Conservation (phyloP, 192 early-diverging fungal species). For the Chytriomyces sp. region DNA sequence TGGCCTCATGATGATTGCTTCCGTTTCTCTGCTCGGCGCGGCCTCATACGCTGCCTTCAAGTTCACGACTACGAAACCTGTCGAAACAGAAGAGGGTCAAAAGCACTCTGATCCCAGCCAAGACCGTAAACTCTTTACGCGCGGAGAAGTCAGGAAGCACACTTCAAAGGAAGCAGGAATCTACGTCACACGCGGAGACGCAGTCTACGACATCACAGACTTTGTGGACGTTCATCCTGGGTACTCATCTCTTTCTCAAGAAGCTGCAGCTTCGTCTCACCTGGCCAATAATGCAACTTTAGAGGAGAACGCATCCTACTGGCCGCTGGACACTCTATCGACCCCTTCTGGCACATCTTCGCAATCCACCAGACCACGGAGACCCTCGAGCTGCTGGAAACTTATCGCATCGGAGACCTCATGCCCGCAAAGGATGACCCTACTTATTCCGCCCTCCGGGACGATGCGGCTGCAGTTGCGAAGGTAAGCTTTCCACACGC, state of each 20-base stretch:
- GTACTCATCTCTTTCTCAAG: not conserved
- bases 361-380: conserved; percentile 45
- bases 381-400: conserved; percentile 48
- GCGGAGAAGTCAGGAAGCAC: conserved; percentile 47
- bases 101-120: not conserved
- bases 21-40: too few species aligned
- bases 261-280: not conserved
- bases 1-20: too few species aligned
- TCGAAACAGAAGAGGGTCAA: too few species aligned
- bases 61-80: too few species aligned
- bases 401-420: conserved; percentile 47
- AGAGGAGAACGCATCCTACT: conserved; percentile 51
- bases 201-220: conserved; percentile 57
- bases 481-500: too few species aligned
- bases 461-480: conserved; percentile 15
- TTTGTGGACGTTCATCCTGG: conserved; percentile 59
- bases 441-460: not conserved
- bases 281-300: not conserved
- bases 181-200: conserved; percentile 46
- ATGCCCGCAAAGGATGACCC: conserved; percentile 6
- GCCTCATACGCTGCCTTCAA: too few species aligned
- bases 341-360: conserved; percentile 60
- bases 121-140: conserved; percentile 18
- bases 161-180: conserved; percentile 43
- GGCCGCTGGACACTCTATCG: conserved; percentile 56